Base-by-base conservation (phyloP, 768 basidiomycete species). In the Boletus rufocinnamomeus region DNA sequence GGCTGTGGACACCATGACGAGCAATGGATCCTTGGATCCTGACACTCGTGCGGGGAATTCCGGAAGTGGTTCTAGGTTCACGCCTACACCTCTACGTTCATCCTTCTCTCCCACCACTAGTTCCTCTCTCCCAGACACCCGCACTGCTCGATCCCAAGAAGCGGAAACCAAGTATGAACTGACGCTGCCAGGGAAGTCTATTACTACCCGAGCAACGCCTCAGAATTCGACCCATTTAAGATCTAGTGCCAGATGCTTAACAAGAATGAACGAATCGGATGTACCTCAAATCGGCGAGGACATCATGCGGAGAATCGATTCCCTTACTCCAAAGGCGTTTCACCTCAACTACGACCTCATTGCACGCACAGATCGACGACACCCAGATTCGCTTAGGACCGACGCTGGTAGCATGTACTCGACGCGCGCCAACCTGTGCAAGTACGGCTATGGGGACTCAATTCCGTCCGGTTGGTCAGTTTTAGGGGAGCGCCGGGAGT, bases 1-100 rank as follows among this genome's bases (percentile, higher is more conserved):
- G 54, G 82, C 80, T 6, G 77, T 84, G 63, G 81, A 79, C 62
- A 73, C 78, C 2, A 79, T 84, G 50, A 77, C 80, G 41, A 73
- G 78, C n/a, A 78, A 69, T 60, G 62, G 81, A 28, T 62, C 74
- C 21, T 37, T 57, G 21, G 69, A 56, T 21, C 9, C 28, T 43
- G 58, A 51, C 21, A 19, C 45, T 9, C 30, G 32, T n/a, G 27
- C 10, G 30, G 23, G 9, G 14, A 53, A 55, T 34, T 2, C 17
- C 5, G 55, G 50, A 8, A 34, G 37, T 35, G 64, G 64, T n/a
- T 69, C 68, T 14, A 54, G 52, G 32, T 66, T 69, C 45, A 69
- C 68, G 0, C 66, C 58, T 41, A 60, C 61, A 46, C 69, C 69
- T 27, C 60, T 58, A 21, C 60, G 52, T 17, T 66, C 60, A 17